These are phyloP conservation scores for Teratosphaeria zuluensis DNA, from an alignment of 2,329 filamentous ascomycete genomes.

Conservation along the genomic window DNA sequence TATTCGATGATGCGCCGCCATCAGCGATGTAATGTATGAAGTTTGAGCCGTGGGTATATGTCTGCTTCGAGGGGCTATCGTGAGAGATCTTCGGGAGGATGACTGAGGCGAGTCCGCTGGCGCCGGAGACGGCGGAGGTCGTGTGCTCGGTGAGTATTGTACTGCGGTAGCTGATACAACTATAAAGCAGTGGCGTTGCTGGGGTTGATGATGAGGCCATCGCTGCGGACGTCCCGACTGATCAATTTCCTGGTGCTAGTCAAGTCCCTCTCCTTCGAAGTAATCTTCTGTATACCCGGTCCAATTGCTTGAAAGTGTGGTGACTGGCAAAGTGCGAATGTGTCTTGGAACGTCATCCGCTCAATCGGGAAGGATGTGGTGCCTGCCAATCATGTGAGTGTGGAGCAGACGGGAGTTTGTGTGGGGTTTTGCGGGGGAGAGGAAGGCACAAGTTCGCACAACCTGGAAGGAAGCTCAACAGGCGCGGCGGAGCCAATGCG, in stretches of 20 bases:
- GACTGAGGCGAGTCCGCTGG: constrained; percentile 78
- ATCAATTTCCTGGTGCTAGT: neutral
- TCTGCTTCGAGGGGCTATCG: constrained; percentile 70
- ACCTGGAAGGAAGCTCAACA: too few species aligned
- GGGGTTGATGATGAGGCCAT: constrained; percentile 29
- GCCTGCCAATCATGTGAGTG: too few species aligned
- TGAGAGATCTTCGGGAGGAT: constrained; percentile 94
- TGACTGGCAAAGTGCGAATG: too few species aligned
- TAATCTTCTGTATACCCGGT: too few species aligned
- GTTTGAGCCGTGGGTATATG: constrained; percentile 73
- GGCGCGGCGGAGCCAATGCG: neutral
- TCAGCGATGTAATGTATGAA: constrained; percentile 95
- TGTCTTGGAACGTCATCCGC: too few species aligned
- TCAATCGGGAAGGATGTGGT: too few species aligned
- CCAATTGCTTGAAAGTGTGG: too few species aligned
- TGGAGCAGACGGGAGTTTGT: too few species aligned
- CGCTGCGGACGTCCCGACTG: constrained; percentile 2
- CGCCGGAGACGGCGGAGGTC: constrained; percentile 69
- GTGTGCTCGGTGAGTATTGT: constrained; percentile 93
- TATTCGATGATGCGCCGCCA: constrained; percentile 33
- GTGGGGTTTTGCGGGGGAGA: neutral
- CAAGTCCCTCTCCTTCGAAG: neutral
- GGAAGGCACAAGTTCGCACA: too few species aligned
- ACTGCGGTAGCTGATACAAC: constrained; percentile 86
- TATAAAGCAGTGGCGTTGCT: constrained; percentile 34